phyloP scores from a whole-genome alignment of 129 eudicot genomes.

The Silybum marianum region DNA sequence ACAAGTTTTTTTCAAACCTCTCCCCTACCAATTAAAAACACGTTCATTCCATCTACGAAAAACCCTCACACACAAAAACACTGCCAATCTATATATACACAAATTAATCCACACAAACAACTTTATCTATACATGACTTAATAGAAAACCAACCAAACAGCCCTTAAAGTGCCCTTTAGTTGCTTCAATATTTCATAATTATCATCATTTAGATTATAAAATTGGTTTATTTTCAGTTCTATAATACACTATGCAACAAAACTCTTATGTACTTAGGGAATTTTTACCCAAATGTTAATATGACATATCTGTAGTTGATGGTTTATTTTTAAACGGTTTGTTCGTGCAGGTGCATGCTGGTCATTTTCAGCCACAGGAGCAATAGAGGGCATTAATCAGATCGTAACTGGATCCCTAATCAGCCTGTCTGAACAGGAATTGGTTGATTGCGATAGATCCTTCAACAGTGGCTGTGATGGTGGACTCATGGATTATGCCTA shows the following conservation, averaged over 20 bases:
- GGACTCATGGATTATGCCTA: slow-evolving; percentile 98
- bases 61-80: too few relatives aligned
- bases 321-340: neutral
- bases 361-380: slow-evolving; percentile 96
- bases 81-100: too few relatives aligned
- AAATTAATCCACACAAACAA: too few relatives aligned
- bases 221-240: neutral
- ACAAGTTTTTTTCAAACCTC: too few relatives aligned
- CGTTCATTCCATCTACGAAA: too few relatives aligned
- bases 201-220: slow-evolving; percentile 10
- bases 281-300: neutral
- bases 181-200: neutral
- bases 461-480: slow-evolving; percentile 83
- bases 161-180: neutral
- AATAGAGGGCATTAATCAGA: slow-evolving; percentile 88
- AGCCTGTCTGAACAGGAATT: slow-evolving; percentile 96
- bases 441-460: slow-evolving; percentile 81
- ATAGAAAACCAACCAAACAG: too few relatives aligned
- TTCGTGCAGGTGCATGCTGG: slow-evolving; percentile 89
- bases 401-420: slow-evolving; percentile 75
- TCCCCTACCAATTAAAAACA: too few relatives aligned
- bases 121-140: too few relatives aligned
- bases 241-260: neutral
- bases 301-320: neutral
- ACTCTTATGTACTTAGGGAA: neutral